Evolutionary conservation across 306 rosid species (phyloP).

Genomic region (Prunus fruticosa): DNA sequence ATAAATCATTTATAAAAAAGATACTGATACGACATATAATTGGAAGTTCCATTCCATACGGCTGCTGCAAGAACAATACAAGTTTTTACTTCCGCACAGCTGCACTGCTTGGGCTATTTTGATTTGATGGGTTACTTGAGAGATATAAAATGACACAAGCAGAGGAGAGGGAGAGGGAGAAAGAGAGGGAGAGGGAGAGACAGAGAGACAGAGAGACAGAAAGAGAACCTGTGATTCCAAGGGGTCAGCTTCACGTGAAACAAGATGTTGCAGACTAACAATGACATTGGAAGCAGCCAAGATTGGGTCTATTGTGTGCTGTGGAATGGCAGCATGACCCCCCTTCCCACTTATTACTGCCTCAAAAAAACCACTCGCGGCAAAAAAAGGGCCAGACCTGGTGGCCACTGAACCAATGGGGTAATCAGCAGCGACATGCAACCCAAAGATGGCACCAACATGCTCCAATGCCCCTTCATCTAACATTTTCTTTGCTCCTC

Average conservation of each 20-base stretch:
- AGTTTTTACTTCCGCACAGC: too few relatives aligned
- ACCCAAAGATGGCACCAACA: constrained; percentile 69
- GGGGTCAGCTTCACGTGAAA: constrained; percentile 88
- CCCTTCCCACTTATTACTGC: constrained; percentile 82
- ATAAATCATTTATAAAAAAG: too few relatives aligned
- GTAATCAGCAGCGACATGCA: constrained; percentile 34
- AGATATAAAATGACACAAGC: too few relatives aligned
- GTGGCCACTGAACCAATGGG: constrained; percentile 61
- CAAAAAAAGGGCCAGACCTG: constrained; percentile 63
- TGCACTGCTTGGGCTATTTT: too few relatives aligned
- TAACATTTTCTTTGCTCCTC: constrained; percentile 73
- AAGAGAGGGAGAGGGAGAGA: too few relatives aligned
- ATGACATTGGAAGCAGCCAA: constrained; percentile 75
- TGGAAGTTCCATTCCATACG: neutral
- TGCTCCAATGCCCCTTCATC: constrained; percentile 59
- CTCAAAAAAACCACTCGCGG: constrained; percentile 74
- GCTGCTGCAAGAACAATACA: too few relatives aligned
- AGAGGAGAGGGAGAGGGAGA: too few relatives aligned
- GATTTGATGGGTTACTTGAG: too few relatives aligned
- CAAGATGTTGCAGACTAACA: constrained; percentile 79
- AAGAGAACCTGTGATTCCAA: constrained; percentile 69
- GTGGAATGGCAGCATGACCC: constrained; percentile 92
- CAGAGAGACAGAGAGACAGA: neutral
- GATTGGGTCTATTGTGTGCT: constrained; percentile 80
- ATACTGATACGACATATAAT: neutral